These are phyloP conservation scores for Entomortierella lignicola DNA, from an alignment of 192 early-diverging fungal species.

Conservation along the genomic window DNA sequence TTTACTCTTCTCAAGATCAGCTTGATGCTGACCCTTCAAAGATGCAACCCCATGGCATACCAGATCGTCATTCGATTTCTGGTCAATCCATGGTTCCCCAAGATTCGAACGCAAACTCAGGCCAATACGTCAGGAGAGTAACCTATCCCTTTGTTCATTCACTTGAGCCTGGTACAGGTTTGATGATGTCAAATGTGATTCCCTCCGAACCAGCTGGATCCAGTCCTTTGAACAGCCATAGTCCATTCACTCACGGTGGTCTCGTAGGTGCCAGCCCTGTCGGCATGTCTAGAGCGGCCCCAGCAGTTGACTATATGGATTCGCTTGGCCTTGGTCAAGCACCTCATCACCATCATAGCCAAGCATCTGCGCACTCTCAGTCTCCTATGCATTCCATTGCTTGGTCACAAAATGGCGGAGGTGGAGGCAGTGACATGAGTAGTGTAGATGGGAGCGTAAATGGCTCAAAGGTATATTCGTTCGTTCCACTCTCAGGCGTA, in stretches of 20 bases:
- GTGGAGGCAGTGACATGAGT: conserved; percentile 15
- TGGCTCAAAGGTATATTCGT: conserved; percentile 64
- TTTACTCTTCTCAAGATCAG: conserved; percentile 26
- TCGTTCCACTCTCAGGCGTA: conserved; percentile 65
- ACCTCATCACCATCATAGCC: conserved; percentile 6
- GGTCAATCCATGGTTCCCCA: conserved; percentile 17
- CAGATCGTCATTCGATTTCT: conserved; percentile 17
- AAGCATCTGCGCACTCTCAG: conserved; percentile 11
- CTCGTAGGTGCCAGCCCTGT: conserved; percentile 24
- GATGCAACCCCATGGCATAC: conserved; percentile 1
- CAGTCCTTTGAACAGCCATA: conserved; percentile 22
- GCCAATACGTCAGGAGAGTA: conserved; percentile 24
- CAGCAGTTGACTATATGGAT: conserved; percentile 26
- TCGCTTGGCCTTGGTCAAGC: conserved; percentile 18
- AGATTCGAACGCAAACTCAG: conserved; percentile 4
- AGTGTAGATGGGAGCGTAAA: conserved; percentile 32
- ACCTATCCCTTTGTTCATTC: conserved; percentile 42
- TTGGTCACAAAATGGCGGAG: conserved; percentile 32
- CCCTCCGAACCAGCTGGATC: conserved; percentile 27
- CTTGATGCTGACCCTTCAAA: conserved; percentile 18
- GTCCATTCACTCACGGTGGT: conserved; percentile 14
- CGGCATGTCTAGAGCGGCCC: conserved; percentile 17
- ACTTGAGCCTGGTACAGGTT: conserved; percentile 21
- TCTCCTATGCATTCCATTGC: conserved; percentile 3
- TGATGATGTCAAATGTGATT: conserved; percentile 32